Evolutionary conservation across 805 yeast species (phyloP), one percentile per base, ranked within the genome.

Genomic region (Lachancea cidri): DNA sequence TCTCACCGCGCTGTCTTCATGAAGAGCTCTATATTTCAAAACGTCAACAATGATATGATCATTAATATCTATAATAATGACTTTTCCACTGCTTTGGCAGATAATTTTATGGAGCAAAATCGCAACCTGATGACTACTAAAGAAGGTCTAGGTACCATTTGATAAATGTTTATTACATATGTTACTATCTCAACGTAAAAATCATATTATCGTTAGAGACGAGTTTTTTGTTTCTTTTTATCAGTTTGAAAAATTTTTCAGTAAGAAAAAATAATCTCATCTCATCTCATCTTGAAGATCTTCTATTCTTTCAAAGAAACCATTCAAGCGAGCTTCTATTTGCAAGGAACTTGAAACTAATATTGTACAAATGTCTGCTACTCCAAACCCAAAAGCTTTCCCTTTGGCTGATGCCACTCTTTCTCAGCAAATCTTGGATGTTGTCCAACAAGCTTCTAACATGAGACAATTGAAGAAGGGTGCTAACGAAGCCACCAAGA

Each of bases 401-500:
- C 99, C 99, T 67, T 79, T 93, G 65, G 97, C 99, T 61, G 98
- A 93, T 67, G 83, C 96, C 53, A 88, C 83, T 56, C 78, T 94
- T 60, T 74, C 95, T 54, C 97, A 93, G 75, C 97, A 91, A 74
- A 91, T 93, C 70, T 79, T 93, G 65, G 98, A 93, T 62, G 89
- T 93, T 66, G 93, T 86, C 60, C 98, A 93, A 75, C 98, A 93
- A 76, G 87, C 97, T 48, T 89, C 95, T 62, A 88, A 85, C 74
- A 79, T 93, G 67, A 88, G 98, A 77, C 99, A 93, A 74, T 81
- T 93, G 71, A 93, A 93, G 80, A 93, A 93, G 72, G 99, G 99
- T 72, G 98, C 99, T 57, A 93, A 93, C 70, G 99, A 93, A 76
- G 95, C 98, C 64, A 93, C 97, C 73, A 91, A 91, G 79, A 91